A percentile compares a stretch with the other conserved stretches of the same genome.
Evolutionary conservation across 768 basidiomycete genomes (phyloP).

Genomic region (Neoboletus brunneissimus): DNA sequence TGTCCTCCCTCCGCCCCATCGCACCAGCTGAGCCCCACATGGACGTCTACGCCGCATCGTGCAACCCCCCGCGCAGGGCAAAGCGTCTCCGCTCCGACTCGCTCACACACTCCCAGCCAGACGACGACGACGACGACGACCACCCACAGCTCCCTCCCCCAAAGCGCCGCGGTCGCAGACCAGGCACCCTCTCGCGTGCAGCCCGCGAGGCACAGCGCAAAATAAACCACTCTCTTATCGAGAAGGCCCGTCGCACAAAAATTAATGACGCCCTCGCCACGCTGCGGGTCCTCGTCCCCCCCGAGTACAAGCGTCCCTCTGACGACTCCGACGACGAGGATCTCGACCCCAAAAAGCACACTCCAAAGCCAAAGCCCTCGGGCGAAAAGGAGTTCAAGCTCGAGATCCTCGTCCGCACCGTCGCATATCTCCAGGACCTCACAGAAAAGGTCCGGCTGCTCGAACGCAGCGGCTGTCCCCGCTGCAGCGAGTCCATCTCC

Average conservation of each 20-base stretch:
- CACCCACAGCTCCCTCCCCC: constrained; percentile 28
- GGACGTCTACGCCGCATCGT: constrained; percentile 36
- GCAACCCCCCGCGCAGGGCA: constrained; percentile 46
- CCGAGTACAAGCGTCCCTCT: constrained; percentile 40
- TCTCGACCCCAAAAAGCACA: constrained; percentile 26
- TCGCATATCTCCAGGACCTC: constrained; percentile 73
- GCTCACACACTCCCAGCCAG: no score
- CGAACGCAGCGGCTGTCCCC: constrained; percentile 31
- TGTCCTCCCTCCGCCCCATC: constrained; percentile 26
- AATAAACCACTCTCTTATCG: constrained; percentile 92
- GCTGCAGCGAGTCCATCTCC: constrained; percentile 22
- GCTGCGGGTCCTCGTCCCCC: constrained; percentile 74
- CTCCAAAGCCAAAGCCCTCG: constrained; percentile 32
- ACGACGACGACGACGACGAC: constrained; percentile 28
- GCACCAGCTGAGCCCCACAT: constrained; percentile 19
- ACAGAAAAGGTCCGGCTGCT: constrained; percentile 51
- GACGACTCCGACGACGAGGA: constrained; percentile 35
- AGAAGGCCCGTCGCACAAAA: constrained; percentile 90
- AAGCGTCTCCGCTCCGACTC: constrained; percentile 38
- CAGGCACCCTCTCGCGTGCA: constrained; percentile 66
- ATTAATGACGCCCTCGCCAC: constrained; percentile 88
- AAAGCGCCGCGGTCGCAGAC: constrained; percentile 71
- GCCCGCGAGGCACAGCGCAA: constrained; percentile 86
- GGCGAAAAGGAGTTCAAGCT: constrained; percentile 91
- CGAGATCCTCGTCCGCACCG: constrained; percentile 83